phyloP scores from a whole-genome alignment of 2,329 filamentous ascomycete species.

The Trichoderma hamatum region DNA sequence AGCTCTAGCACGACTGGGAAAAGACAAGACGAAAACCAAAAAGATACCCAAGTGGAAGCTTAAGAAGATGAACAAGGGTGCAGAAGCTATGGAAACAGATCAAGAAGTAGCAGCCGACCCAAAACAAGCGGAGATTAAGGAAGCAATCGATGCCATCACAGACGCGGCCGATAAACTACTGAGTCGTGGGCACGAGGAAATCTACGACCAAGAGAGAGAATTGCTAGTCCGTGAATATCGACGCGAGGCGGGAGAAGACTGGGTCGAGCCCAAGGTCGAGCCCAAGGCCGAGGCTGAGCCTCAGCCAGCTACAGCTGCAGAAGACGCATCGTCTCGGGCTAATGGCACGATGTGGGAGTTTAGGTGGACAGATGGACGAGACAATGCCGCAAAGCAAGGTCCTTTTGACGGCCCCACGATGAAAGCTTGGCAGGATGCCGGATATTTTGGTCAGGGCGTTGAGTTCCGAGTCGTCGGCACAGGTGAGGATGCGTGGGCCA shows the following conservation, averaged over 20 bases:
- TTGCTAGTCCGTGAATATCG: conserved; percentile 79
- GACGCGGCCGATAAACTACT: conserved; percentile 87
- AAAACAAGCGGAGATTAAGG: conserved; percentile 69
- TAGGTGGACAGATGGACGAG: conserved; percentile 85
- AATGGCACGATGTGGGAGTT: conserved; percentile 71
- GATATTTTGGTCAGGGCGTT: conserved; percentile 90
- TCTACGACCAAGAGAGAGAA: conserved; percentile 89
- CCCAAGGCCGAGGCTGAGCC: not conserved
- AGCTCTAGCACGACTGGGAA: conserved; percentile 79
- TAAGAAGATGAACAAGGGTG: conserved; percentile 64
- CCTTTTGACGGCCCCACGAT: conserved; percentile 85
- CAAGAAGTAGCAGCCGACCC: conserved; percentile 59
- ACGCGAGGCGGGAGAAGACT: conserved; percentile 84
- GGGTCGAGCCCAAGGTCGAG: conserved; percentile 54
- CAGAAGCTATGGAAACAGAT: conserved; percentile 71
- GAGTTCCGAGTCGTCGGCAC: conserved; percentile 69
- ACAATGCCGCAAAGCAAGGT: conserved; percentile 77
- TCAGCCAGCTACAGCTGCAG: not conserved
- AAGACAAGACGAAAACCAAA: conserved; percentile 62
- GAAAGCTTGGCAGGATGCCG: conserved; percentile 87
- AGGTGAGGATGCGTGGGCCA: conserved; percentile 55
- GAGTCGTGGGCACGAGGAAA: conserved; percentile 79
- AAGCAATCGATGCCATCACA: conserved; percentile 79
- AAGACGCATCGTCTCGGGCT: conserved; percentile 31
- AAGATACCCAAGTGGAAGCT: conserved; percentile 68